Conservation (phyloP, 1,139 yeast species). For the Debaryomyces psychrophilus region DNA sequence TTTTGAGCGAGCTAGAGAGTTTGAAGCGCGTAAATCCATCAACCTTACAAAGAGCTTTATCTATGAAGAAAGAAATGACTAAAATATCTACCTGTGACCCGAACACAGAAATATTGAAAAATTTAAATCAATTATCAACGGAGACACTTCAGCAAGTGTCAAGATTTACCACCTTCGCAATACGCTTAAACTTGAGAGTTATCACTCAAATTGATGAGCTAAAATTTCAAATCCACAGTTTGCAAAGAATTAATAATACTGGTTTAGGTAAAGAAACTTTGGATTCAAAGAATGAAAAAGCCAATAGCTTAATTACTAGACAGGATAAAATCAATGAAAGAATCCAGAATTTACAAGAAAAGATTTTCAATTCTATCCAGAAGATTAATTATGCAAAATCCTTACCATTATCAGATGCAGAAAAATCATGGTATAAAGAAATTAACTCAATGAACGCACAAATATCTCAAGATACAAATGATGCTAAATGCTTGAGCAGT, state of each 20-base stretch:
- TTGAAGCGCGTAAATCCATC: constrained; percentile 7
- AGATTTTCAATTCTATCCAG: constrained; percentile 28
- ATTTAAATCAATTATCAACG: constrained; percentile 26
- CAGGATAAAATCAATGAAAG: constrained; percentile 29
- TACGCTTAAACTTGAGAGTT: constrained; percentile 29
- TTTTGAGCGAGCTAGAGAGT: constrained; percentile 9
- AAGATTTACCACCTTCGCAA: constrained; percentile 22
- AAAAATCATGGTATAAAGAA: constrained; percentile 42
- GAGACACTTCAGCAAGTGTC: constrained; percentile 22
- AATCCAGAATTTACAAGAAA: constrained; percentile 25
- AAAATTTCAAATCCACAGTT: constrained; percentile 26
- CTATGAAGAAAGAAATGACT: constrained; percentile 1
- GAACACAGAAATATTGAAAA: constrained; percentile 17
- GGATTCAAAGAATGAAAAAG: constrained; percentile 16
- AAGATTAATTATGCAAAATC: constrained; percentile 23
- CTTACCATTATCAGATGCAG: constrained; percentile 40
- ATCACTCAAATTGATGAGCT: constrained; percentile 26
- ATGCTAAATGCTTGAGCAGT: constrained; percentile 14
- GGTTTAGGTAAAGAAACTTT: constrained; percentile 1
- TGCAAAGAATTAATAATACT: constrained; percentile 16
- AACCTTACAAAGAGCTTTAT: not conserved
- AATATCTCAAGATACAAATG: constrained; percentile 14
- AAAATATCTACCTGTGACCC: not conserved
- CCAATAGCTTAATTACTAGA: constrained; percentile 19
- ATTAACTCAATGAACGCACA: constrained; percentile 29